Base-by-base conservation (phyloP, 495 filamentous ascomycete species). In the Talaromyces wortmannii region DNA sequence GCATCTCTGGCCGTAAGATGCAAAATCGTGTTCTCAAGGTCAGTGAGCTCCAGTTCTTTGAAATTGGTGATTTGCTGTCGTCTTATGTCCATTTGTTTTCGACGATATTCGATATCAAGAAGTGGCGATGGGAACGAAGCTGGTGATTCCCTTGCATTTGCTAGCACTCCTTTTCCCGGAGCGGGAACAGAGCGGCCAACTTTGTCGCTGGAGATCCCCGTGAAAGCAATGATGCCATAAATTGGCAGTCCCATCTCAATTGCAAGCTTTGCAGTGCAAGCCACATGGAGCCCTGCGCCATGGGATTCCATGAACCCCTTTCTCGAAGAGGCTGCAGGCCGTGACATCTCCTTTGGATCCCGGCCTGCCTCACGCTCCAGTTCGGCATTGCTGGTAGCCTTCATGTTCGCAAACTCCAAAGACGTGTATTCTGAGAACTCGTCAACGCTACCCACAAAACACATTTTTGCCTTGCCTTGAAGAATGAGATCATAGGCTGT, bases 211-310 rank as follows among this genome's bases (percentile, higher is more conserved):
- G 63, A 56, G 7, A 52, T 59, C 7, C 16, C 15, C 8, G 51
- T 44, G 3, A 31, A 42, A 29, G 60, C 63, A 4, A 67, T 43
- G 32, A 65, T 56, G 3, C 46, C 63, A 29, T 59, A 48, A 12
- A 65, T 67, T 6, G 57, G 64, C 18, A 63, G 29, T 12, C 63
- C 64, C 52, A 65, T 59, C 31, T 61, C 42, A 10, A 67, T 8
- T n/a, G 60, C 63, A 12, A 65, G 42, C 46, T 57, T 31, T 4
- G 64, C 64, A 7, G 15, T 55, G 0, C 18, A 51, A n/a, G 63
- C 31, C 17, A 65, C 12, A 33, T 67, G 63, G 10, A 63, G 31
- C 5, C 63, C 63, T 17, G 51, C 45, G n/a, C 63, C 60, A 7
- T 57, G 31, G 2, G 63, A 51, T 23, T 66, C 63, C 16, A 66